phyloP scores from a whole-genome alignment of 2,329 filamentous ascomycete species.

The Aspergillus hiratsukae region DNA sequence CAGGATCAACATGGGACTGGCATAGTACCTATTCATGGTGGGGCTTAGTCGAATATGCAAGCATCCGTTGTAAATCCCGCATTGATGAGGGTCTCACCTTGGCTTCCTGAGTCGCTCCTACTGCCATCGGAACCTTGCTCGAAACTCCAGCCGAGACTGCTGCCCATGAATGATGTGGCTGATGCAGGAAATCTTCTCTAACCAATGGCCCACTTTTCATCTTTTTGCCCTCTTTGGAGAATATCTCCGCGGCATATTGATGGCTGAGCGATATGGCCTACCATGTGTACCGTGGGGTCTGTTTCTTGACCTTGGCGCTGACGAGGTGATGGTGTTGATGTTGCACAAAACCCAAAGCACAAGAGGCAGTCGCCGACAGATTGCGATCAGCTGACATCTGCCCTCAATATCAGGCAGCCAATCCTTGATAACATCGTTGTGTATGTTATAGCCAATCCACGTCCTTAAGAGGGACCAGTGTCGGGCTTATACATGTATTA shows the following conservation, averaged over 20 bases:
- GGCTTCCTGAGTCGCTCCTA: slow-evolving; percentile 10
- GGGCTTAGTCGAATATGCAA: slow-evolving; percentile 17
- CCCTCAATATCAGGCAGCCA: background rate
- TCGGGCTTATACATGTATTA: background rate
- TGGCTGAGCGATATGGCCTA: background rate
- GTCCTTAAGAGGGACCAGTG: background rate
- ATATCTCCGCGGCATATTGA: background rate
- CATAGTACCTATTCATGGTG: background rate
- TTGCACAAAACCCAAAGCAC: slow-evolving; percentile 3
- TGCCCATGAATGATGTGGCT: slow-evolving; percentile 1
- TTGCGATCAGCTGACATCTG: slow-evolving; percentile 4
- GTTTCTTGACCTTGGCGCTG: background rate
- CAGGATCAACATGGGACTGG: background rate
- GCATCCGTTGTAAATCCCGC: slow-evolving; percentile 28
- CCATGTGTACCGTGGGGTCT: background rate
- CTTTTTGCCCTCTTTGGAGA: background rate
- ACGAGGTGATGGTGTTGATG: background rate
- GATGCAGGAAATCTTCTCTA: background rate
- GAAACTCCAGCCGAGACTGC: background rate
- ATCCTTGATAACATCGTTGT: background rate
- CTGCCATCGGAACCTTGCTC: background rate
- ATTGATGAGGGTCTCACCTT: slow-evolving; percentile 16
- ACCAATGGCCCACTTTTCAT: background rate
- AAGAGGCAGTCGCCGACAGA: background rate
- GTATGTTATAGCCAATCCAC: background rate